phyloP scores from a whole-genome alignment of 495 filamentous ascomycete species.

The Friedmanniomyces endolithicus region DNA sequence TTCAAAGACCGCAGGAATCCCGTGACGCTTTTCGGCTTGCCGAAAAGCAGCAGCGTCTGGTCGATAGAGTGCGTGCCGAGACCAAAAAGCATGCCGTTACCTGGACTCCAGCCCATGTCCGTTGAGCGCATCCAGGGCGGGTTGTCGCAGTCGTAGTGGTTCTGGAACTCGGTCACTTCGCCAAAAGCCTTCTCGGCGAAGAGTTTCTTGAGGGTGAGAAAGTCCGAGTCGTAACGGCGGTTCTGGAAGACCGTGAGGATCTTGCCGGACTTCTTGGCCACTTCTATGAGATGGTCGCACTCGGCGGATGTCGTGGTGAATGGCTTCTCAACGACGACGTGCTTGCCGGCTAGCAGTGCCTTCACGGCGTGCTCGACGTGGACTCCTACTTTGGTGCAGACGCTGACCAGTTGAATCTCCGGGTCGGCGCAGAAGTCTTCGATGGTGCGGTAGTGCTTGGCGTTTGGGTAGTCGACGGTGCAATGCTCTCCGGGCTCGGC shows the following conservation, averaged over 20 bases:
- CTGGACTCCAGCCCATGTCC: constrained; percentile 46
- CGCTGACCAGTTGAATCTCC: constrained; percentile 54
- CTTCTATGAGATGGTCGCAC: constrained; percentile 51
- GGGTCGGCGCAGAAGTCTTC: constrained; percentile 54
- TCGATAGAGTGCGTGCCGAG: constrained; percentile 75
- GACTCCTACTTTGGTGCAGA: constrained; percentile 62
- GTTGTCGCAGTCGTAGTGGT: constrained; percentile 69
- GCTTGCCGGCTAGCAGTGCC: constrained; percentile 65
- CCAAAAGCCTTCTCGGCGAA: constrained; percentile 46
- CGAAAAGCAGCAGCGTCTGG: constrained; percentile 68
- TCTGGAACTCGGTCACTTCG: constrained; percentile 63
- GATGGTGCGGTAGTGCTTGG: constrained; percentile 50
- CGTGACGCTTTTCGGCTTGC: constrained; percentile 54
- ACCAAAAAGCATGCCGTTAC: constrained; percentile 65
- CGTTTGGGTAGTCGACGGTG: constrained; percentile 36
- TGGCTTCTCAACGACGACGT: constrained; percentile 82
- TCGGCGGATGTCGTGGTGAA: constrained; percentile 61
- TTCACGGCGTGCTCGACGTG: constrained; percentile 54
- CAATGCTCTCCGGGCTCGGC: constrained; percentile 5
- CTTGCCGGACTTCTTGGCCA: constrained; percentile 48
- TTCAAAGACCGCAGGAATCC: constrained; percentile 51
- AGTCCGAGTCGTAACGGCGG: constrained; percentile 75
- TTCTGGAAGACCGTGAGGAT: constrained; percentile 80
- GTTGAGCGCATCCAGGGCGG: constrained; percentile 48
- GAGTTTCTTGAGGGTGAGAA: constrained; percentile 57